These are phyloP conservation scores for Cutaneotrichosporon sp. DNA, from an alignment of 1,284 basidiomycete species.

Conservation along the genomic window DNA sequence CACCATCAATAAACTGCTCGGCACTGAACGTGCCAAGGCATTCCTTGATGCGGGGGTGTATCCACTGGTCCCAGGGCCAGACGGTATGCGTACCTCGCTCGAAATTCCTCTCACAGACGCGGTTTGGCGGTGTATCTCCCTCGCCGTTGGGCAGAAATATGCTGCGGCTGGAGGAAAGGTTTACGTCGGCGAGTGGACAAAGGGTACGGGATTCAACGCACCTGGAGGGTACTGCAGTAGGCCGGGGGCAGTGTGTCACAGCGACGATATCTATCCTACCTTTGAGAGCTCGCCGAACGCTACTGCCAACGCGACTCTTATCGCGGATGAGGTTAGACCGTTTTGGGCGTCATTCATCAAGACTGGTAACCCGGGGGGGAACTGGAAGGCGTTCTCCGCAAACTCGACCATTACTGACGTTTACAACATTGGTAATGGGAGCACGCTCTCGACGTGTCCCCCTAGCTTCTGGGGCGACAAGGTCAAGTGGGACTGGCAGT, in stretches of 20 bases:
- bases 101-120: conserved; percentile 65
- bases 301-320: neutral
- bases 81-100: conserved; percentile 57
- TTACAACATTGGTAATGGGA: conserved; percentile 26
- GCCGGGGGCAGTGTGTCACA: conserved; percentile 43
- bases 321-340: conserved; percentile 23
- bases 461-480: conserved; percentile 38
- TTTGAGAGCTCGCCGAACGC: conserved; percentile 31
- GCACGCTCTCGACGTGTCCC: conserved; percentile 26
- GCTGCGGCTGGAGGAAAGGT: conserved; percentile 63
- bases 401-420: conserved; percentile 20
- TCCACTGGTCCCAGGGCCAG: conserved; percentile 49
- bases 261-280: conserved; percentile 47
- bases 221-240: conserved; percentile 27
- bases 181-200: conserved; percentile 66
- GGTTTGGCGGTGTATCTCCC: conserved; percentile 60
- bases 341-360: conserved; percentile 43
- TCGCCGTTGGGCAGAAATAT: conserved; percentile 69
- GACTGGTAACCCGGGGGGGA: conserved; percentile 29
- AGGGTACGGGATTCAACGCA: conserved; percentile 68
- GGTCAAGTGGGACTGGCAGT: conserved; percentile 43
- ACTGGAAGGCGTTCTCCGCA: conserved; percentile 23
- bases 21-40: conserved; percentile 52
- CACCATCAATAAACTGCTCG: conserved; percentile 57
- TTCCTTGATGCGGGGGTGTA: conserved; percentile 61